phyloP scores from a whole-genome alignment of 305 asterid species.

The Lippia alba region DNA sequence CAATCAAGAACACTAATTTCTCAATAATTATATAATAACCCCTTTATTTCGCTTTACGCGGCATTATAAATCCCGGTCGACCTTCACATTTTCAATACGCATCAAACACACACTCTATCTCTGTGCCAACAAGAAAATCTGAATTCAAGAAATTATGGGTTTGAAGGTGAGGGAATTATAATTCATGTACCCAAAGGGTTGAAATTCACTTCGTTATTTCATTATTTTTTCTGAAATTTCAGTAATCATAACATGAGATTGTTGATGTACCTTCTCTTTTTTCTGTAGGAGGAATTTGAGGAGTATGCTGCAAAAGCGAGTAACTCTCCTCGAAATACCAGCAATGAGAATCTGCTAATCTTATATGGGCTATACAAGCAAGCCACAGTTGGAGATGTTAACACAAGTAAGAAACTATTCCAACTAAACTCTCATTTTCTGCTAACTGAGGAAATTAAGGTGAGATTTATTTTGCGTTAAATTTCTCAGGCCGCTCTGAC shows the following conservation, averaged over 20 bases:
- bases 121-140: background rate
- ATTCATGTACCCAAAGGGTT: background rate
- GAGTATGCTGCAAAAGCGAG: constrained; percentile 84
- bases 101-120: constrained; percentile 17
- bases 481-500: constrained; percentile 83
- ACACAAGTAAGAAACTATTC: constrained; percentile 62
- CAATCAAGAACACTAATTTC: background rate
- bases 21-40: no score
- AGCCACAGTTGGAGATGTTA: constrained; percentile 73
- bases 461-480: constrained; percentile 3
- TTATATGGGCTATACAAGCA: constrained; percentile 89
- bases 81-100: background rate
- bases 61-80: constrained; percentile 35
- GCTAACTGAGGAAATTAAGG: constrained; percentile 6
- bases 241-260: background rate
- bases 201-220: background rate
- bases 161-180: constrained; percentile 39
- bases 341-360: constrained; percentile 75
- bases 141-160: constrained; percentile 29
- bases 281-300: constrained; percentile 90
- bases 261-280: background rate
- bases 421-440: background rate
- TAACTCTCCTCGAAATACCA: constrained; percentile 72
- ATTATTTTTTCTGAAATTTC: constrained; percentile 3
- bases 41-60: background rate